These are phyloP conservation scores for Hypoxylon cercidicola DNA, from an alignment of 495 filamentous ascomycete genomes.

Conservation along the genomic window DNA sequence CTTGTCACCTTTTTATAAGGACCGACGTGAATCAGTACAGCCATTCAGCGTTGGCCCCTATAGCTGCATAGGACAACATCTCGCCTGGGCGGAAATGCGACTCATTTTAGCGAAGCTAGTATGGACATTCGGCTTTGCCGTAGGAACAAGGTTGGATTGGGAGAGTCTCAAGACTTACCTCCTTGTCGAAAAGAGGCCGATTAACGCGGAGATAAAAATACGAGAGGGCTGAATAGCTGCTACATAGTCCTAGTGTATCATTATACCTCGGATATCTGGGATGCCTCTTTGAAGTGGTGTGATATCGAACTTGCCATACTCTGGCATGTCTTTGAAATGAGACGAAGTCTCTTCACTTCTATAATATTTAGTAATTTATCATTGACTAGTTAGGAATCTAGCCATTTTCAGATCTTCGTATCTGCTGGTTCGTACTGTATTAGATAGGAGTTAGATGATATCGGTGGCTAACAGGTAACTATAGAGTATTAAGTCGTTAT, in stretches of 20 bases:
- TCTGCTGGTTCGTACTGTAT: too few relatives aligned
- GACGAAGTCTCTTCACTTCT: too few relatives aligned
- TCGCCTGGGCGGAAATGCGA: constrained; percentile 61
- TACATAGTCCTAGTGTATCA: not conserved
- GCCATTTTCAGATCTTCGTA: too few relatives aligned
- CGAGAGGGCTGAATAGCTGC: constrained; percentile 16
- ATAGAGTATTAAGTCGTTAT: too few relatives aligned
- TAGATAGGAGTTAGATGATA: too few relatives aligned
- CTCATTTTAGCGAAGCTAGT: constrained; percentile 57
- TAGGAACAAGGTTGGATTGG: constrained; percentile 46
- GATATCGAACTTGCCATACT: too few relatives aligned
- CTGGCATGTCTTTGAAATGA: too few relatives aligned
- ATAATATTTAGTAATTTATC: too few relatives aligned
- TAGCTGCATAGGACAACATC: constrained; percentile 61
- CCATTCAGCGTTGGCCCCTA: constrained; percentile 62
- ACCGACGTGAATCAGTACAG: constrained; percentile 54
- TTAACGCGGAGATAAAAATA: constrained; percentile 33
- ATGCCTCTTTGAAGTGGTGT: too few relatives aligned
- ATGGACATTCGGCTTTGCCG: constrained; percentile 59
- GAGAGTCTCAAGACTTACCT: constrained; percentile 42
- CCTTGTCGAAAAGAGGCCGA: constrained; percentile 53
- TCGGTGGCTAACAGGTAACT: too few relatives aligned
- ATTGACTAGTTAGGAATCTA: too few relatives aligned
- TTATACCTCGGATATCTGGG: too few relatives aligned
- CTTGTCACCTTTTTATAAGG: constrained; percentile 42